Conservation (phyloP, 176 grass and related monocot genomes). For the Elymus sibiricus region DNA sequence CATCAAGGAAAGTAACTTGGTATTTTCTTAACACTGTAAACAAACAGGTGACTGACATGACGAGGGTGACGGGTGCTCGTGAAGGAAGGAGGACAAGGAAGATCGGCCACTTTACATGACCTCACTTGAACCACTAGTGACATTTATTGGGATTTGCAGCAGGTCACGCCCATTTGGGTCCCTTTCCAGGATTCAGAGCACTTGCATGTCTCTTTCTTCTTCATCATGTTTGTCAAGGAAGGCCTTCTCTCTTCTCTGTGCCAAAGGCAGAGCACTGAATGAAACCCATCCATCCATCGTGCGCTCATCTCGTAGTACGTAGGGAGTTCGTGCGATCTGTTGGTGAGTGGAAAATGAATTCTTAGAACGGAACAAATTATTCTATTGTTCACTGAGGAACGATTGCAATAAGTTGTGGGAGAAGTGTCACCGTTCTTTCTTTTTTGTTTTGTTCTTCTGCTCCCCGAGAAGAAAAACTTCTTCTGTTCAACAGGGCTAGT, state of each 20-base stretch:
- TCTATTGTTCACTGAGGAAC: background rate
- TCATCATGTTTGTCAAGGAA: slow-evolving; percentile 11
- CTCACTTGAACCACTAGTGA: slow-evolving; percentile 40
- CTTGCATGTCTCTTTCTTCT: slow-evolving; percentile 24
- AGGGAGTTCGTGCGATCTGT: too few relatives aligned
- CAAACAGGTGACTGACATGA: slow-evolving; percentile 18
- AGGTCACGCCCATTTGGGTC: slow-evolving; percentile 13
- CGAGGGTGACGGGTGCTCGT: slow-evolving; percentile 7
- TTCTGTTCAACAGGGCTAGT: background rate
- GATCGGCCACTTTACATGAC: slow-evolving; percentile 40
- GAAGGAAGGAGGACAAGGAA: slow-evolving; percentile 12
- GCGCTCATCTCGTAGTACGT: background rate
- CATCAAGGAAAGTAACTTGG: background rate
- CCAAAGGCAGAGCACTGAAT: background rate
- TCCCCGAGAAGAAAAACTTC: background rate
- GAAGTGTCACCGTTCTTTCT: too few relatives aligned
- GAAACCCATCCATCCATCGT: background rate
- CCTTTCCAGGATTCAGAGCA: slow-evolving; percentile 40
- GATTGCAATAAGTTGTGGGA: background rate
- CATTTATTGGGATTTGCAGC: slow-evolving; percentile 56
- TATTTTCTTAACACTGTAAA: background rate
- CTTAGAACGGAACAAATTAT: background rate
- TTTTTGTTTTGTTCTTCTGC: background rate
- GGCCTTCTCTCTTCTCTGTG: slow-evolving; percentile 7
- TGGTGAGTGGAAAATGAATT: background rate